Base-by-base conservation (phyloP, 2,329 filamentous ascomycete species). In the Bipolaris victoriae region DNA sequence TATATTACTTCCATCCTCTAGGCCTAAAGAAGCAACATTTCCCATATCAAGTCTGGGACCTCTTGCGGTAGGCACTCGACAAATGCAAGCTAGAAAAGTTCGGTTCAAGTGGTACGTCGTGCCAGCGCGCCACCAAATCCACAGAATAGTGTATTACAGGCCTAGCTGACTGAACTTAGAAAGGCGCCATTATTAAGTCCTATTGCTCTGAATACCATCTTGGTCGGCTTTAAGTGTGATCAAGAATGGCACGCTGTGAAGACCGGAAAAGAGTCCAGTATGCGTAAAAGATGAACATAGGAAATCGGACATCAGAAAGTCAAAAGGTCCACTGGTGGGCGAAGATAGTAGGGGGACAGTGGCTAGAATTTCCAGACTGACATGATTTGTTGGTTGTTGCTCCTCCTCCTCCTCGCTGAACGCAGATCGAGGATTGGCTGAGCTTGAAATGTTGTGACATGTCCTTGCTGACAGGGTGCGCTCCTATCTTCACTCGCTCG, bases 21-120 rank as follows among this genome's bases (percentile, higher is more conserved):
- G 18, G 18, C 20, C 10, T 26, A 26, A 49, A 39, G 37, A 22
- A 39, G 35, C 3, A 58, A 40, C 46, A 47, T 58, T 55, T 41
- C 35, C 46, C 46, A 46, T n/a, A 58, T 58, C 13, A 41, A 58
- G 51, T 36, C 33, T 50, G 50, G 55, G 29, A 24, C 50, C 50
- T 41, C 20, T 26, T 47, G 51, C 40, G 35, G 16, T 22, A 35
- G 18, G 9, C 36, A 33, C 29, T 15, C 16, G 40, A 40, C 35
- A 35, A 18, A 47, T 40, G 18, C 52, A 46, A 55, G 50, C 55
- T 51, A 53, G 26, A 39, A 20, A 31, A 46, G 50, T 36, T 35
- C 24, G 39, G 46, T 35, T 26, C 50, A 55, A 46, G 51, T 40
- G 26, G 20, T 41, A 46, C 45, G 46, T 45, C 46, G 51, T 58